These are phyloP conservation scores for Aaosphaeria arxii DNA, from an alignment of 2,329 filamentous ascomycete genomes.

Conservation along the genomic window DNA sequence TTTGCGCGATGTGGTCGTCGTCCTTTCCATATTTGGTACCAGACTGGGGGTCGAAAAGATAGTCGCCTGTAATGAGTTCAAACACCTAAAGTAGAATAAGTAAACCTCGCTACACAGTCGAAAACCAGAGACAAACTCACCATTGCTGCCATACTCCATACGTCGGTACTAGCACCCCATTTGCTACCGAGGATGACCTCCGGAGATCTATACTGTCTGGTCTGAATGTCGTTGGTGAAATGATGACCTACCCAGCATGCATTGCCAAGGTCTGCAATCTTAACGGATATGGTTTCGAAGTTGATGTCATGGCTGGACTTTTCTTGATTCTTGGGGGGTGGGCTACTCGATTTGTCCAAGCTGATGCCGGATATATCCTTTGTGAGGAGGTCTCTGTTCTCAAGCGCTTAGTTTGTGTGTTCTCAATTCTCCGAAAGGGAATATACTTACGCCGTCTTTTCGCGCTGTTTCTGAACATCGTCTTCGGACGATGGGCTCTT, in stretches of 20 bases:
- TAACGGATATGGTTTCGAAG: constrained; percentile 90
- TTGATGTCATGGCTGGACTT: constrained; percentile 60
- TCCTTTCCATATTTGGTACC: constrained; percentile 99
- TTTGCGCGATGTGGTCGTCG: constrained; percentile 98
- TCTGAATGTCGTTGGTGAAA: constrained; percentile 99
- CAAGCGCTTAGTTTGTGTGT: background rate
- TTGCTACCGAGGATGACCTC: constrained; percentile 96
- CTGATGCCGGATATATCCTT: constrained; percentile 94
- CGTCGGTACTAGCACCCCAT: constrained; percentile 98
- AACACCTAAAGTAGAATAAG: constrained; percentile 65
- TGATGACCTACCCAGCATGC: constrained; percentile 99
- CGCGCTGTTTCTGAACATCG: constrained; percentile 69
- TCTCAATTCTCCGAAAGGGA: background rate
- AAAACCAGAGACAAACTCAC: constrained; percentile 52
- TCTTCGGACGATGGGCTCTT: constrained; percentile 52
- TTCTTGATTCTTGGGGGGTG: constrained; percentile 54
- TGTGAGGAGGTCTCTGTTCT: constrained; percentile 74
- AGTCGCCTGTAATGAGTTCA: constrained; percentile 96
- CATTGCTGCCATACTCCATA: constrained; percentile 99
- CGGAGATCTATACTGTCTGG: constrained; percentile 91
- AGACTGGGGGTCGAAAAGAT: constrained; percentile 96
- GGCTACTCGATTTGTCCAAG: constrained; percentile 64
- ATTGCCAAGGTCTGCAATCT: constrained; percentile 97
- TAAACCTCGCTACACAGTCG: background rate
- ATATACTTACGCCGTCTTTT: constrained; percentile 85